These are phyloP conservation scores for Brassica hybrid DNA, from an alignment of 441 rosid species.

Conservation along the genomic window DNA sequence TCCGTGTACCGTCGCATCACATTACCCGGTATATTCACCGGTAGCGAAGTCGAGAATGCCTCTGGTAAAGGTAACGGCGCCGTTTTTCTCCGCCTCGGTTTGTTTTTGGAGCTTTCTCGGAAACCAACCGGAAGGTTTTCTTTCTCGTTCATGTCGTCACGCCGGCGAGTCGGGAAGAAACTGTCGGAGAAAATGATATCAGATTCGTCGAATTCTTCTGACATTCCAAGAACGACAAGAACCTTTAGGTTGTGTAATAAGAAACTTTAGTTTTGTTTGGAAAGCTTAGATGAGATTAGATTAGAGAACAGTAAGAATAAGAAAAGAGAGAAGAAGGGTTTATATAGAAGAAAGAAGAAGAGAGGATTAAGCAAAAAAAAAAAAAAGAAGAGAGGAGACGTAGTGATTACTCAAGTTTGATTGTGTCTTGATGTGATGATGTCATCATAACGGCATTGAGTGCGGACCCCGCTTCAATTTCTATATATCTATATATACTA, in stretches of 20 bases:
- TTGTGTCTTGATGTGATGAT: too few species aligned
- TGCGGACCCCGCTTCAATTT: constrained; percentile 34
- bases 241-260: neutral
- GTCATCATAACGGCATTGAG: too few species aligned
- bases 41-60: constrained; percentile 44
- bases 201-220: constrained; percentile 80
- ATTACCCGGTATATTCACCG: constrained; percentile 57
- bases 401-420: too few species aligned
- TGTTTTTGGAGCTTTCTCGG: constrained; percentile 14
- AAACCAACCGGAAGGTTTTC: constrained; percentile 28
- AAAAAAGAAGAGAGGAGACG: neutral
- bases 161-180: constrained; percentile 17
- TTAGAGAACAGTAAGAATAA: constrained; percentile 29
- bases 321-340: neutral
- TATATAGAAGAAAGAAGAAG: neutral
- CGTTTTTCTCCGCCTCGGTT: constrained; percentile 20
- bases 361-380: too few species aligned
- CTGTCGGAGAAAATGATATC: constrained; percentile 64
- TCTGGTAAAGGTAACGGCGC: constrained; percentile 37
- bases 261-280: neutral
- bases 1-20: constrained; percentile 39
- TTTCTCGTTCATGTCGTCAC: constrained; percentile 20
- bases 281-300: neutral
- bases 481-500: constrained; percentile 8
- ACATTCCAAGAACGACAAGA: constrained; percentile 45